Evolutionary conservation across 768 basidiomycete species (phyloP).

Genomic region (Myochromella boudieri): DNA sequence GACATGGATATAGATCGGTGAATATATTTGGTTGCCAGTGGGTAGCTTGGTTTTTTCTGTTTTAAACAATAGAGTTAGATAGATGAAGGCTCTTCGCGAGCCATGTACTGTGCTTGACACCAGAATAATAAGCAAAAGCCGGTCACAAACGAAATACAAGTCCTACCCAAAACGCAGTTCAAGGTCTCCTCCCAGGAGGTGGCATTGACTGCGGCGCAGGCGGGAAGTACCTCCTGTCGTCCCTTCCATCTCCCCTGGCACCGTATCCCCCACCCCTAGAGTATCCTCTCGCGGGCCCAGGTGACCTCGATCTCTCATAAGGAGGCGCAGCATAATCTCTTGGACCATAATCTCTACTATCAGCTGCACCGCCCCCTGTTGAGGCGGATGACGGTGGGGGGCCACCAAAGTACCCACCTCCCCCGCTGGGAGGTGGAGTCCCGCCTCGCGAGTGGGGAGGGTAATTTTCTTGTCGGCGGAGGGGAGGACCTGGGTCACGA

Average conservation of each 20-base stretch:
- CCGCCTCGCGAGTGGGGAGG: conserved; percentile 25
- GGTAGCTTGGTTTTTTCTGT: no score
- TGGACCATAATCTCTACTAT: conserved; percentile 34
- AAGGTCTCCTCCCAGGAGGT: conserved; percentile 17
- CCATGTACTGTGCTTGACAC: no score
- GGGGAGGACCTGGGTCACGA: conserved; percentile 15
- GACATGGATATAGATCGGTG: no score
- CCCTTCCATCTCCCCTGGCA: conserved; percentile 26
- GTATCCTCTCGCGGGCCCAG: conserved; percentile 24
- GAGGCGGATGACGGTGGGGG: conserved; percentile 23
- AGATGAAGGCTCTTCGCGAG: no score
- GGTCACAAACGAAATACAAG: no score
- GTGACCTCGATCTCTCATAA: conserved; percentile 38
- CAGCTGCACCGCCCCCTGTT: conserved; percentile 18
- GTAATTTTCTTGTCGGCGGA: conserved; percentile 28
- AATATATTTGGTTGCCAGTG: no score
- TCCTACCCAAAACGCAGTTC: conserved; percentile 2
- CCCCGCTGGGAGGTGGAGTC: conserved; percentile 25
- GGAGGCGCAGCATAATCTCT: conserved; percentile 29
- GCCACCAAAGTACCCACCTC: conserved; percentile 30
- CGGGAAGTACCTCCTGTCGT: conserved; percentile 34
- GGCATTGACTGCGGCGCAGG: conserved; percentile 21
- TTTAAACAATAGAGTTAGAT: no score
- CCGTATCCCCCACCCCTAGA: conserved; percentile 23
- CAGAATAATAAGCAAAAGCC: no score